Evolutionary conservation across 73 alveolate species (phyloP).

Genomic region (Durusdinium trenchii): DNA sequence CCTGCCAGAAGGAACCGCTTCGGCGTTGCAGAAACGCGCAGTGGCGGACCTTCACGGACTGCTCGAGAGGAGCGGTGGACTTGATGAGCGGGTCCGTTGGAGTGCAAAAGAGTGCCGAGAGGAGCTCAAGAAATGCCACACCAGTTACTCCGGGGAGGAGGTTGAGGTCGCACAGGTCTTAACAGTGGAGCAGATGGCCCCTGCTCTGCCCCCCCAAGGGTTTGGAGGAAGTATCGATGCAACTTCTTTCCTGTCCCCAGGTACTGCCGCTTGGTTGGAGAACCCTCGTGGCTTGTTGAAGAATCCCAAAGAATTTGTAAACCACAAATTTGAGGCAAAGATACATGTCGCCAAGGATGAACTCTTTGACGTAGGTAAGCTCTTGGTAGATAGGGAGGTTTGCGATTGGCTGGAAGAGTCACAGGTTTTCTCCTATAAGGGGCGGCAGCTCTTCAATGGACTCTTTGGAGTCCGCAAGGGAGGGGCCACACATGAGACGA

Average conservation of each 20-base stretch:
- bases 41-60: background rate
- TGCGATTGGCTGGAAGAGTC: background rate
- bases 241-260: background rate
- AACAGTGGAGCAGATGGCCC: background rate
- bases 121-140: background rate
- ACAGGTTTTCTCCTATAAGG: too few relatives aligned
- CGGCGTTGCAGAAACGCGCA: background rate
- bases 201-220: background rate
- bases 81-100: background rate
- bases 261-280: background rate
- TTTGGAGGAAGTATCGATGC: background rate
- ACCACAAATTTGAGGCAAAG: background rate
- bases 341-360: background rate
- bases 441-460: too few relatives aligned
- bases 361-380: background rate
- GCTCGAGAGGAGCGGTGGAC: background rate
- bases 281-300: background rate
- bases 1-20: background rate
- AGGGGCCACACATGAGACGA: too few relatives aligned
- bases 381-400: background rate
- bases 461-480: too few relatives aligned
- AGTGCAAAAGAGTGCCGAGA: background rate
- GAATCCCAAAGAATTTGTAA: background rate
- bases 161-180: background rate
- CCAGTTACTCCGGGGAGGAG: background rate